Evolutionary conservation across 2,329 filamentous ascomycete species (phyloP).

Genomic region (Trichoderma sp.): DNA sequence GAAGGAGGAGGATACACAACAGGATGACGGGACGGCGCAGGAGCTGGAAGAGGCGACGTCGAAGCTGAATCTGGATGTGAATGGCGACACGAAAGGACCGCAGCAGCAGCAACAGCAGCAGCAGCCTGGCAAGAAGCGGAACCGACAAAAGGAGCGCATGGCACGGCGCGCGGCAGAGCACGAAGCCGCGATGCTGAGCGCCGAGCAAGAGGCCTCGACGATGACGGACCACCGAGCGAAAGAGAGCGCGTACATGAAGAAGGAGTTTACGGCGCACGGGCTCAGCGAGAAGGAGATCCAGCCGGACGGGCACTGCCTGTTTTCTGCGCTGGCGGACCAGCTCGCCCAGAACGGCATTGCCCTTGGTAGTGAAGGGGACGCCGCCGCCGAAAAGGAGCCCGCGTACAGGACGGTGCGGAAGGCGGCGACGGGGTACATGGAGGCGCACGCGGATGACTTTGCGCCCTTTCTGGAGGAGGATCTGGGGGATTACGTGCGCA

Average conservation of each 20-base stretch:
- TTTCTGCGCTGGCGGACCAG: conserved; percentile 88
- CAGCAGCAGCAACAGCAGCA: not conserved
- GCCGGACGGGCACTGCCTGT: conserved; percentile 93
- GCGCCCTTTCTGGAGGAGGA: conserved; percentile 84
- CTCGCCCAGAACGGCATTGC: conserved; percentile 58
- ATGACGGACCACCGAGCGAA: conserved; percentile 72
- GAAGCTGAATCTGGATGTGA: conserved; percentile 32
- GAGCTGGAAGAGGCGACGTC: conserved; percentile 31
- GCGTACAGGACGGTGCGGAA: conserved; percentile 69
- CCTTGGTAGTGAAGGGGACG: conserved; percentile 37
- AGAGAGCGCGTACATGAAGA: conserved; percentile 71
- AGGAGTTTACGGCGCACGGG: conserved; percentile 62
- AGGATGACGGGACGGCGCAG: not conserved
- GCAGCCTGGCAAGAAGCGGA: conserved; percentile 67
- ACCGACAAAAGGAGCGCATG: conserved; percentile 87
- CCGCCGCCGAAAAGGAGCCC: conserved; percentile 36
- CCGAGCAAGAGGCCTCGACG: conserved; percentile 71
- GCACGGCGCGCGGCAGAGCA: conserved; percentile 86
- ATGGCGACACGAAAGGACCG: conserved; percentile 29
- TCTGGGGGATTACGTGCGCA: conserved; percentile 69
- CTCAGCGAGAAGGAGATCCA: conserved; percentile 77
- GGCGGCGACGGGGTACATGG: conserved; percentile 77
- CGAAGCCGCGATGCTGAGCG: conserved; percentile 67
- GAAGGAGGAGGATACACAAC: not conserved
- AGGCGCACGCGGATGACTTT: conserved; percentile 75